phyloP scores from a whole-genome alignment of 805 yeast species.

The Cyberlindnera bimundalis region DNA sequence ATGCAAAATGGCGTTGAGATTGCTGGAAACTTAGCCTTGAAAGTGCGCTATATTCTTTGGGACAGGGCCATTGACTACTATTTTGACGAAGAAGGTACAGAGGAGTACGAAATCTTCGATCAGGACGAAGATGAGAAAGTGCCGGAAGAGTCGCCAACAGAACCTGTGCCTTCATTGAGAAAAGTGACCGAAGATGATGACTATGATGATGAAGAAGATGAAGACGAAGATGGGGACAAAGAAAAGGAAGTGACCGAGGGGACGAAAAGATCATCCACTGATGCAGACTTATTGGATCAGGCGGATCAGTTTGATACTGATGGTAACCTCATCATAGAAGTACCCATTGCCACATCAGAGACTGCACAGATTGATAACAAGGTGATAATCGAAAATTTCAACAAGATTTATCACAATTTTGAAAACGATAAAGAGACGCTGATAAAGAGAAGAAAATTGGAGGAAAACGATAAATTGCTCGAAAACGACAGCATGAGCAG shows the following conservation, averaged over 20 bases:
- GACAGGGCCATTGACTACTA: slow-evolving; percentile 61
- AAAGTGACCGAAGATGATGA: slow-evolving; percentile 36
- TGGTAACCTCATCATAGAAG: slow-evolving; percentile 28
- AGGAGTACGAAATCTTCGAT: slow-evolving; percentile 23
- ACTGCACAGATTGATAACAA: slow-evolving; percentile 33
- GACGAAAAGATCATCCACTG: slow-evolving; percentile 17
- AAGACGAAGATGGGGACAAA: slow-evolving; percentile 23
- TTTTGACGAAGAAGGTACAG: slow-evolving; percentile 24
- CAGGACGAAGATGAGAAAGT: slow-evolving; percentile 12
- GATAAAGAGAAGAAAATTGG: slow-evolving; percentile 69
- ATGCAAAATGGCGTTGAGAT: slow-evolving; percentile 41
- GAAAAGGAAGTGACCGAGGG: background rate
- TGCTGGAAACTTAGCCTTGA: slow-evolving; percentile 56
- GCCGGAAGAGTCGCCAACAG: background rate
- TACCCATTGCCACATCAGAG: slow-evolving; percentile 35
- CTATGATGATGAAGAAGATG: slow-evolving; percentile 29
- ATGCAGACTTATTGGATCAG: background rate
- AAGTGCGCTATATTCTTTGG: slow-evolving; percentile 65
- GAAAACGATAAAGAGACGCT: slow-evolving; percentile 75
- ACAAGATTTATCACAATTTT: slow-evolving; percentile 69
- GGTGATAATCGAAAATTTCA: slow-evolving; percentile 53
- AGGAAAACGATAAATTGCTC: slow-evolving; percentile 73
- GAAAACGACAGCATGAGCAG: slow-evolving; percentile 24
- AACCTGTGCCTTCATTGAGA: slow-evolving; percentile 19
- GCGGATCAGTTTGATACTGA: slow-evolving; percentile 18